Percentiles rank a stretch among this genome's conserved stretches.
Evolutionary conservation across 805 yeast genomes (phyloP).

Genomic region (Zygoascus flipseniorum): DNA sequence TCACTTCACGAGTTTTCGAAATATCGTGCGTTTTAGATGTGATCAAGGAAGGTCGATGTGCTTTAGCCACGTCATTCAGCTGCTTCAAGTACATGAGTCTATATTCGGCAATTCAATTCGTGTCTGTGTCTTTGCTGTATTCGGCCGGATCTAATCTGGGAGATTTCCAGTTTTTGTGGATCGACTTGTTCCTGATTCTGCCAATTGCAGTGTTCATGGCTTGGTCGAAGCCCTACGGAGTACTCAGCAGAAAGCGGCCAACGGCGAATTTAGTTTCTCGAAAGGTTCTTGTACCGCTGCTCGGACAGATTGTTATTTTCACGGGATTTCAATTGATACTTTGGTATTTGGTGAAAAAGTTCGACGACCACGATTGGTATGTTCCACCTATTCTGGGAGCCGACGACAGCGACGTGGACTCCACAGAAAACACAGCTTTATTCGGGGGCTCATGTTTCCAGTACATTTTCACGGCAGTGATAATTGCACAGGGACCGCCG

Average conservation of each 20-base stretch:
- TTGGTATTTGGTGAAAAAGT: slow-evolving; percentile 50
- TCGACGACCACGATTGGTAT: slow-evolving; percentile 56
- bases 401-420: slow-evolving; percentile 67
- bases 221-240: slow-evolving; percentile 75
- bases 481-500: slow-evolving; percentile 90
- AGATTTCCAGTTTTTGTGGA: slow-evolving; percentile 92
- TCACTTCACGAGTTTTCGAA: slow-evolving; percentile 83
- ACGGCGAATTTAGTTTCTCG: slow-evolving; percentile 90
- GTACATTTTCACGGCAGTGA: slow-evolving; percentile 73
- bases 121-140: slow-evolving; percentile 77
- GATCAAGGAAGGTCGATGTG: slow-evolving; percentile 89
- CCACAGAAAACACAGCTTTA: slow-evolving; percentile 82
- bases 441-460: slow-evolving; percentile 81
- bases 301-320: slow-evolving; percentile 65
- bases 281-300: slow-evolving; percentile 71
- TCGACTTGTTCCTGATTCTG: slow-evolving; percentile 80
- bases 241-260: slow-evolving; percentile 66
- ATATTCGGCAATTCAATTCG: slow-evolving; percentile 92
- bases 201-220: slow-evolving; percentile 97
- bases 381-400: slow-evolving; percentile 72
- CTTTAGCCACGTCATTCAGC: slow-evolving; percentile 88
- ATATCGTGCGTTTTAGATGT: slow-evolving; percentile 89
- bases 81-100: slow-evolving; percentile 98
- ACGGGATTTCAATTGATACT: slow-evolving; percentile 56
- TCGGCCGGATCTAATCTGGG: slow-evolving; percentile 88